Conservation (phyloP, 1,284 basidiomycete genomes). For the Moesziomyces globuligerus region DNA sequence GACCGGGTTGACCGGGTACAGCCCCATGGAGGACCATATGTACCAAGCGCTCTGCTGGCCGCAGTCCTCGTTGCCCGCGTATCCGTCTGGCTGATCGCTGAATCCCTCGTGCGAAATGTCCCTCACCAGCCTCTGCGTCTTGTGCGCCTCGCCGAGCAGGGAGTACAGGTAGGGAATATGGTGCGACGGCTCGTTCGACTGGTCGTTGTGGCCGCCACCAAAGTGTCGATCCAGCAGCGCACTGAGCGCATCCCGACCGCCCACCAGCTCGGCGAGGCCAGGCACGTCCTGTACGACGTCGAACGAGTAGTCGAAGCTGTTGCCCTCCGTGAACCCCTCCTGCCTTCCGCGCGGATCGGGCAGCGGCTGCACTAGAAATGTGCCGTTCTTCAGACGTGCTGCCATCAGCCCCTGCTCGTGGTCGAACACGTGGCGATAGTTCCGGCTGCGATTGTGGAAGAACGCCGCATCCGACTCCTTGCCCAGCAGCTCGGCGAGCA, state of each 20-base stretch:
- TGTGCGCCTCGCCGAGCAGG: conserved; percentile 76
- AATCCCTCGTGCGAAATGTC: conserved; percentile 76
- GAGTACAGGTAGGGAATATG: conserved; percentile 85
- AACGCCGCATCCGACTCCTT: conserved; percentile 72
- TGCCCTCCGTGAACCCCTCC: conserved; percentile 82
- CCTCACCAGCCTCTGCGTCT: conserved; percentile 77
- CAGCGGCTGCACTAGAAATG: conserved; percentile 46
- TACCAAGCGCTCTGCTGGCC: conserved; percentile 91
- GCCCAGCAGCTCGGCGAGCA: conserved; percentile 73
- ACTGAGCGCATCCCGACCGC: conserved; percentile 76
- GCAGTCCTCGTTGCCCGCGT: conserved; percentile 86
- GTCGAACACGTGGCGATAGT: conserved; percentile 77
- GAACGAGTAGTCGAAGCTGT: conserved; percentile 70
- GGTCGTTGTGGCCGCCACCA: conserved; percentile 81
- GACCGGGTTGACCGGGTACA: conserved; percentile 80
- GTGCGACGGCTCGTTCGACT: conserved; percentile 83
- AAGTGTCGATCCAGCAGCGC: conserved; percentile 80
- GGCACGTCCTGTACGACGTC: conserved; percentile 71
- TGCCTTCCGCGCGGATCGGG: conserved; percentile 74
- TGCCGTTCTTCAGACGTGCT: conserved; percentile 76
- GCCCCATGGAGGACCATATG: conserved; percentile 79
- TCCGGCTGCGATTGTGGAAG: conserved; percentile 73
- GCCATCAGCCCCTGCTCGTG: conserved; percentile 81
- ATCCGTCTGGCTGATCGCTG: conserved; percentile 75
- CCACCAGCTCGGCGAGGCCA: conserved; percentile 74